Percentiles rank a stretch among this genome's conserved stretches.
Evolutionary conservation across 441 rosid genomes (phyloP).

Genomic region (Manihot esculenta): DNA sequence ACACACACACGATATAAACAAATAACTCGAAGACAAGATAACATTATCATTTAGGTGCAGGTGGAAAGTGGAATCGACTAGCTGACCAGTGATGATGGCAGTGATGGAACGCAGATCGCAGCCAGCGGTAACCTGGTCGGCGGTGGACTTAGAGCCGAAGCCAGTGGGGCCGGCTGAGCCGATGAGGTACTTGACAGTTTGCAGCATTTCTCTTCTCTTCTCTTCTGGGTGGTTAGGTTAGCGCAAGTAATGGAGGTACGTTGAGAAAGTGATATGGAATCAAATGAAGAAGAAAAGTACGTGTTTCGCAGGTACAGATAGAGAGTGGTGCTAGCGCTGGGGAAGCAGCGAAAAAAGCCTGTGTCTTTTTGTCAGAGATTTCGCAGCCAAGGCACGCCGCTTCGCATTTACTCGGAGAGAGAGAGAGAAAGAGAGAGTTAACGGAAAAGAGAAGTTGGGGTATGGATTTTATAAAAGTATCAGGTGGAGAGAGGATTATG

Average conservation of each 20-base stretch:
- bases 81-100: constrained; percentile 82
- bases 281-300: not conserved
- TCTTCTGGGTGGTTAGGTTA: not conserved
- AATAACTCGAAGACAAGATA: not conserved
- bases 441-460: not conserved
- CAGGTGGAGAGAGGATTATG: constrained; percentile 23
- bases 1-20: not conserved
- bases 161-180: constrained; percentile 77
- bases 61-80: not conserved
- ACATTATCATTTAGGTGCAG: not conserved
- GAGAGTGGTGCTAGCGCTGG: constrained; percentile 20
- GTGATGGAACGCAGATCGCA: constrained; percentile 62
- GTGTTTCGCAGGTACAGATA: not conserved
- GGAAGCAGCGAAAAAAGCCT: not conserved
- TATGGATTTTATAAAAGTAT: not conserved
- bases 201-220: constrained; percentile 53
- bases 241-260: too few relatives aligned
- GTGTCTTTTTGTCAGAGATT: constrained; percentile 15
- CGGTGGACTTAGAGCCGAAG: constrained; percentile 81
- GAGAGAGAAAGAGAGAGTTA: not conserved
- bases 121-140: constrained; percentile 58
- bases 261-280: not conserved
- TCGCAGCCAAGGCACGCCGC: constrained; percentile 24
- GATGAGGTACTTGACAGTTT: constrained; percentile 66
- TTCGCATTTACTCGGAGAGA: constrained; percentile 9